Conservation (phyloP, 2,329 filamentous ascomycete species). For the Fusarium xylarioides region DNA sequence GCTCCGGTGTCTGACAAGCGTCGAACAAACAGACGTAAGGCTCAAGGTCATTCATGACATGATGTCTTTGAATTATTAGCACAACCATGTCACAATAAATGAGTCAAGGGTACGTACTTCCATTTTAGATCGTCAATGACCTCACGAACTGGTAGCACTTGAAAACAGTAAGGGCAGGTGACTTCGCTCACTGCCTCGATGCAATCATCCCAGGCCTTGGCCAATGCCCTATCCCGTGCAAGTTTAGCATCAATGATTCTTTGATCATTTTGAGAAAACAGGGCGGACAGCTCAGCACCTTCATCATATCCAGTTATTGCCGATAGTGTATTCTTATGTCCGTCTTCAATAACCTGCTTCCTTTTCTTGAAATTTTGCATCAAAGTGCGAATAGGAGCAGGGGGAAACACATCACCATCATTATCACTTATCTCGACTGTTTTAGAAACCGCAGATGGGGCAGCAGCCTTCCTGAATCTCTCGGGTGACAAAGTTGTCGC, state of each 20-base stretch:
- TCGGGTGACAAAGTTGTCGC: not conserved
- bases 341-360: too few species aligned
- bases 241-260: too few species aligned
- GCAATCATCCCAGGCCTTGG: not conserved
- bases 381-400: rapidly evolving
- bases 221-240: not conserved
- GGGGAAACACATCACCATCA: rapidly evolving
- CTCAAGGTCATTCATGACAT: not conserved
- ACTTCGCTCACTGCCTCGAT: not conserved
- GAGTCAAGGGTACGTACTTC: rapidly evolving
- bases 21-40: not conserved
- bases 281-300: too few species aligned
- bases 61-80: not conserved
- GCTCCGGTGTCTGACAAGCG: rapidly evolving
- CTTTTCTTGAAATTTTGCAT: too few species aligned
- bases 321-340: not conserved
- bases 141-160: not conserved
- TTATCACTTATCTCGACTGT: rapidly evolving
- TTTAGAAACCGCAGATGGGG: not conserved
- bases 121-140: not conserved
- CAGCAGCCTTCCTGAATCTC: not conserved
- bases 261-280: too few species aligned
- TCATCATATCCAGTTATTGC: not conserved
- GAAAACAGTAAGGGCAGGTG: not conserved
- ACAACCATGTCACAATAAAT: rapidly evolving